These are phyloP conservation scores for Phaffomyces opuntiae DNA, from an alignment of 805 yeast genomes.

Conservation along the genomic window DNA sequence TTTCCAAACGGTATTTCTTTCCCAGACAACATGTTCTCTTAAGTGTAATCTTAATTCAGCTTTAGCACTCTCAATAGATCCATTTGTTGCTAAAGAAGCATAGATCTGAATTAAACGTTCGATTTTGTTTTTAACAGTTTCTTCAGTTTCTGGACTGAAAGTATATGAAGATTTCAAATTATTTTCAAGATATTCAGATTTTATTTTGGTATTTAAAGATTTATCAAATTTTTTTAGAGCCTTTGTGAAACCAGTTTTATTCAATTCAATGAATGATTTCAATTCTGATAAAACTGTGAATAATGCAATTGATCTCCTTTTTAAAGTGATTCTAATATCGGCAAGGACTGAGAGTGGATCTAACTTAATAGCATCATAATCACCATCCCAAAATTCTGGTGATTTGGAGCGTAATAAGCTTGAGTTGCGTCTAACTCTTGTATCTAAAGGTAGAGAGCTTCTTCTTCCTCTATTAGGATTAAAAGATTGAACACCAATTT, in stretches of 20 bases:
- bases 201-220: conserved; percentile 55
- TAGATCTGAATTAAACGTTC: conserved; percentile 47
- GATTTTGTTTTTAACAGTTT: conserved; percentile 43
- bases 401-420: conserved; percentile 14
- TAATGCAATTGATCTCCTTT: conserved; percentile 54
- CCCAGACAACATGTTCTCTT: conserved; percentile 95
- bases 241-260: conserved; percentile 83
- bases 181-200: conserved; percentile 46
- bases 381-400: conserved; percentile 22
- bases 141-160: conserved; percentile 45
- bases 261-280: conserved; percentile 75
- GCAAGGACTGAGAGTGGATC: conserved; percentile 20
- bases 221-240: conserved; percentile 91
- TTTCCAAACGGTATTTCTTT: conserved; percentile 95
- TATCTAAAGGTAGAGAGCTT: conserved; percentile 16
- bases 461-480: conserved; percentile 16
- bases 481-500: conserved; percentile 12
- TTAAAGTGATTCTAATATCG: conserved; percentile 47
- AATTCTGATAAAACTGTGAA: conserved; percentile 78
- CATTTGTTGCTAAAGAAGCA: conserved; percentile 43
- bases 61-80: conserved; percentile 36
- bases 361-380: conserved; percentile 12
- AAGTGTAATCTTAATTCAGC: conserved; percentile 47
- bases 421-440: conserved; percentile 15
- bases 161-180: conserved; percentile 41